Conservation (phyloP, 305 asterid species). For the Fraxinus velutina region DNA sequence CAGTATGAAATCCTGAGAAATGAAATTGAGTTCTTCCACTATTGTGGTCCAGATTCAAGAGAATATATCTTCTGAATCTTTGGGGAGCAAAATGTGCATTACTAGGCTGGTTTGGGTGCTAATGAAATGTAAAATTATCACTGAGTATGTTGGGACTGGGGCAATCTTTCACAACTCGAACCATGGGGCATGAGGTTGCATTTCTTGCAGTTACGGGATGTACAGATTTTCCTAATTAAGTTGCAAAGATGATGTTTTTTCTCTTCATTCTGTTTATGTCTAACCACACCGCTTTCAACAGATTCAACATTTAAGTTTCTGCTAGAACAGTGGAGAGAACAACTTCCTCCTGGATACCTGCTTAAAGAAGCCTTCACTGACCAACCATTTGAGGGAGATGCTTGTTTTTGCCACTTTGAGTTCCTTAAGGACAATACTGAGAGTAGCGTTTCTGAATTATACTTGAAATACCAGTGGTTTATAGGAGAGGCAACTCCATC, state of each 20-base stretch:
- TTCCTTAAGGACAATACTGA: constrained; percentile 62
- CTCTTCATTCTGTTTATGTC: constrained; percentile 18
- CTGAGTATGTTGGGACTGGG: constrained; percentile 2
- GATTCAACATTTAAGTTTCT: constrained; percentile 89
- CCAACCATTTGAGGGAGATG: constrained; percentile 91
- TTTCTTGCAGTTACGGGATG: background rate
- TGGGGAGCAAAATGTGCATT: background rate
- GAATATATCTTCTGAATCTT: background rate
- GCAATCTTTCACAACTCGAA: constrained; percentile 1
- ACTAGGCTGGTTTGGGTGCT: constrained; percentile 6
- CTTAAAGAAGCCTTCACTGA: constrained; percentile 68
- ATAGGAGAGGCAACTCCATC: constrained; percentile 71
- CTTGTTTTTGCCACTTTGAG: constrained; percentile 84
- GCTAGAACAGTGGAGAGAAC: constrained; percentile 92
- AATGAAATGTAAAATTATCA: background rate
- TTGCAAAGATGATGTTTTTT: background rate
- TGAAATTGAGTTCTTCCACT: constrained; percentile 10
- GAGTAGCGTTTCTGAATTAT: constrained; percentile 44
- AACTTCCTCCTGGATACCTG: constrained; percentile 79
- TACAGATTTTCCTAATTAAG: constrained; percentile 4
- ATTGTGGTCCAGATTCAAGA: background rate
- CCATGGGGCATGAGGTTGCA: background rate
- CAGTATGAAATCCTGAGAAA: constrained; percentile 1
- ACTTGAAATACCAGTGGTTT: constrained; percentile 85
- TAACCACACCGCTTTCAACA: constrained; percentile 33